These are phyloP conservation scores for Cercospora beticola DNA, from an alignment of 2,329 filamentous ascomycete species.

Conservation along the genomic window DNA sequence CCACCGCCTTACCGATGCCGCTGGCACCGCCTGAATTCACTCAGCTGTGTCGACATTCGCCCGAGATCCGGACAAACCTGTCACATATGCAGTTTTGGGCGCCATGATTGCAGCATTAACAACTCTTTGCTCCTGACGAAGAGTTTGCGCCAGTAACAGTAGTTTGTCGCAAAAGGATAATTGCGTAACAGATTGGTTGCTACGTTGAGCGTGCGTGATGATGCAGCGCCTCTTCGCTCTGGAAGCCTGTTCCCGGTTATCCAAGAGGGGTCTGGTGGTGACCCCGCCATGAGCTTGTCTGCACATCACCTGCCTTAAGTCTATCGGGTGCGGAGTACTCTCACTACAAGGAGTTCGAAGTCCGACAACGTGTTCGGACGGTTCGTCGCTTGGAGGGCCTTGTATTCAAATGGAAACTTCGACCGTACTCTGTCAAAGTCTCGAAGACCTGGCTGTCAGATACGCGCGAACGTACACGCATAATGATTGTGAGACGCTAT, in stretches of 20 bases:
- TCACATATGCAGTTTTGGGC: conserved; percentile 19
- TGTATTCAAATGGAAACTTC: not conserved
- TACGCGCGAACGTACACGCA: not conserved
- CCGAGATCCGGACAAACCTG: conserved; percentile 1
- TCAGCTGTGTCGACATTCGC: not conserved
- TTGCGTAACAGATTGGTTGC: not conserved
- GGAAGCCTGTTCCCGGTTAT: not conserved
- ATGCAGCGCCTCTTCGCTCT: not conserved
- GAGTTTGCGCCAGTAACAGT: not conserved
- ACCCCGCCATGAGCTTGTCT: not conserved
- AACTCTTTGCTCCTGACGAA: not conserved
- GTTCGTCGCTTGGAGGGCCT: not conserved
- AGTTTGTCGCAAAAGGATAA: not conserved
- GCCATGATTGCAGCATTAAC: not conserved
- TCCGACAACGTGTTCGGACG: not conserved
- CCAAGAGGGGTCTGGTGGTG: not conserved
- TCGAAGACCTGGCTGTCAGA: not conserved
- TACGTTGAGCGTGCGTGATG: not conserved
- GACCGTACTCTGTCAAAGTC: not conserved
- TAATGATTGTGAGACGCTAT: not conserved
- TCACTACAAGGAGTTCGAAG: not conserved
- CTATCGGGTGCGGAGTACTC: not conserved
- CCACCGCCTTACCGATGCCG: conserved; percentile 41
- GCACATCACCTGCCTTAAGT: not conserved
- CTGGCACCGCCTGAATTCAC: conserved; percentile 20